Conservation (phyloP, 176 grass and related monocot species). For the Dactylis glomerata region DNA sequence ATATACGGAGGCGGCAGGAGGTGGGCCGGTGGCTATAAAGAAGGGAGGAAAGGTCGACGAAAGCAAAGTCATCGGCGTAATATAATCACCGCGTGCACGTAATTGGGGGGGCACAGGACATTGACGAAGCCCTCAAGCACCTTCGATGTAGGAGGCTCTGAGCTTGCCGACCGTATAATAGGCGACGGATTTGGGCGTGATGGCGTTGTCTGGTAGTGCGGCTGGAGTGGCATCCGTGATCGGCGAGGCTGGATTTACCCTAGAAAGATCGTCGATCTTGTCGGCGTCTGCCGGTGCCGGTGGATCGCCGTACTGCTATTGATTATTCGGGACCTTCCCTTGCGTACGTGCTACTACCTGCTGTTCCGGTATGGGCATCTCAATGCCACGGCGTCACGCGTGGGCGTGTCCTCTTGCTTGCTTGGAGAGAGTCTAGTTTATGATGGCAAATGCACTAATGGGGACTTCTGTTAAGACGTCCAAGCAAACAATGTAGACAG, state of each 20-base stretch:
- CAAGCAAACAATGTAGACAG: background rate
- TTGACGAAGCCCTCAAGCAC: conserved; percentile 3
- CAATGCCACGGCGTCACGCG: conserved; percentile 24
- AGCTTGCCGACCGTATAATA: background rate
- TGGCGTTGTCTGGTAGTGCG: conserved; percentile 17
- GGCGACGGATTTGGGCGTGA: conserved; percentile 6
- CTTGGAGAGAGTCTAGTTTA: background rate
- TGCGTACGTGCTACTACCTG: conserved; percentile 46
- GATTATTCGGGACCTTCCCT: background rate
- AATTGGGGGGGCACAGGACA: background rate
- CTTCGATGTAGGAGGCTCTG: background rate
- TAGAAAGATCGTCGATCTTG: conserved; percentile 11
- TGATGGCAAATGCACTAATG: background rate
- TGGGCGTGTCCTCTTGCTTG: background rate
- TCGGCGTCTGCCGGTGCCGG: conserved; percentile 27
- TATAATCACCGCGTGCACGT: conserved; percentile 3
- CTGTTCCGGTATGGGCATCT: conserved; percentile 6
- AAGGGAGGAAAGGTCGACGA: conserved; percentile 15
- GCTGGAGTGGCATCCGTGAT: conserved; percentile 39
- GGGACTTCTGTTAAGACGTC: conserved; percentile 23
- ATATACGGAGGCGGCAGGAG: background rate
- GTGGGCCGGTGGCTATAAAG: conserved; percentile 37
- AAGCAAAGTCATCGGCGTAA: conserved; percentile 20
- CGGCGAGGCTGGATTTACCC: background rate
- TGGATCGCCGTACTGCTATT: conserved; percentile 28